Percentiles rank a stretch among this genome's conserved stretches.
phyloP scores from a whole-genome alignment of 345 rosid genomes.

The Barbarea vulgaris region DNA sequence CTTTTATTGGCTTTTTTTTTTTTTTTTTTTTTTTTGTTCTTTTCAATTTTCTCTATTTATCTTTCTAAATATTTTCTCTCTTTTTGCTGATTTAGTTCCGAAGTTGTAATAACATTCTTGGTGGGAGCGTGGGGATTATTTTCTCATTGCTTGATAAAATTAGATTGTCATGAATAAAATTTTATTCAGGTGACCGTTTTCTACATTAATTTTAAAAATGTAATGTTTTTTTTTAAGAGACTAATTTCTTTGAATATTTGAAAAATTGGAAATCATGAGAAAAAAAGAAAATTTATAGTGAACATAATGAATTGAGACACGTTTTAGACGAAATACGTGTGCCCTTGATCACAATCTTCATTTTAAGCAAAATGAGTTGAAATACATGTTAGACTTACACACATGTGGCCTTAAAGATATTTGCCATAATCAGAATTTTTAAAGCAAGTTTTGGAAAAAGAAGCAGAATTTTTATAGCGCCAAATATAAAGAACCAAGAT shows the following conservation, averaged over 20 bases:
- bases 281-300: background rate
- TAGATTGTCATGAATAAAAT: slow-evolving; percentile 26
- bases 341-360: too few species aligned
- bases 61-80: slow-evolving; percentile 7
- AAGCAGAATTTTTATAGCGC: background rate
- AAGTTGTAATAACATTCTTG: slow-evolving; percentile 35
- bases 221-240: background rate
- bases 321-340: background rate
- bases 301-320: too few species aligned
- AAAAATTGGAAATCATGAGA: background rate
- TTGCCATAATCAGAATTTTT: background rate
- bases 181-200: background rate
- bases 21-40: background rate
- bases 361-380: background rate
- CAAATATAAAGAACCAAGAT: background rate
- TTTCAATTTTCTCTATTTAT: slow-evolving; percentile 1
- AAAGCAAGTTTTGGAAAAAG: background rate
- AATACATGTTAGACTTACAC: background rate
- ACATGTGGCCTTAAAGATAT: background rate
- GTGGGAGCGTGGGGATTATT: slow-evolving; percentile 16
- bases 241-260: background rate
- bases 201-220: background rate
- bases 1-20: background rate
- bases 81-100: slow-evolving; percentile 6
- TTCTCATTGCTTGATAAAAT: slow-evolving; percentile 31